These are phyloP conservation scores for Plantago ovata DNA, from an alignment of 257 asterid species.

Conservation along the genomic window DNA sequence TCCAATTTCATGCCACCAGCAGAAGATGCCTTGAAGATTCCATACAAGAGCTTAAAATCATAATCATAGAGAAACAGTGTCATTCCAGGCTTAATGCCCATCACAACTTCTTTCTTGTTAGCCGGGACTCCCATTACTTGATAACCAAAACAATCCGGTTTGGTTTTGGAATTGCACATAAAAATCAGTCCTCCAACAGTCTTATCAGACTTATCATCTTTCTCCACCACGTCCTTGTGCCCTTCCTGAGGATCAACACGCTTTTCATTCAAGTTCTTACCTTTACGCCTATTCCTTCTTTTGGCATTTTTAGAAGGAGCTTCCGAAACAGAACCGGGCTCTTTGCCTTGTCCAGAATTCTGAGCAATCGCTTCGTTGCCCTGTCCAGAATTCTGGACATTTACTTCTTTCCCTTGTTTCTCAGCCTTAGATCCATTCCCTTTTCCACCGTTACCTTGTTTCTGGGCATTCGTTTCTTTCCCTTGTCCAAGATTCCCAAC, in stretches of 20 bases:
- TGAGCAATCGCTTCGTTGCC: conserved; percentile 12
- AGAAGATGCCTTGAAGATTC: conserved; percentile 79
- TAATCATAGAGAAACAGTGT: conserved; percentile 82
- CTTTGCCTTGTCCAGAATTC: conserved; percentile 32
- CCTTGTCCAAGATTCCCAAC: conserved; percentile 26
- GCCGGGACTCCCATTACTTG: conserved; percentile 74
- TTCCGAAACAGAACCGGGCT: conserved; percentile 26
- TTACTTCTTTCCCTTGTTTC: conserved; percentile 18
- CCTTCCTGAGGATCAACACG: conserved; percentile 18
- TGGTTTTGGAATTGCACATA: conserved; percentile 89
- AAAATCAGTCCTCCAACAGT: conserved; percentile 76
- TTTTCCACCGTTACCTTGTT: no score
- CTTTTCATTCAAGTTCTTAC: conserved; percentile 18
- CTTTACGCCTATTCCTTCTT: conserved; percentile 30
- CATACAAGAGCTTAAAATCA: conserved; percentile 86
- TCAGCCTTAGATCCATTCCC: conserved; percentile 7
- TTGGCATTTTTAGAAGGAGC: conserved; percentile 20
- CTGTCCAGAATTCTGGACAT: neutral
- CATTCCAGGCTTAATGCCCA: conserved; percentile 72
- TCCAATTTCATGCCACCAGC: conserved; percentile 88
- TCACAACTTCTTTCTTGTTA: conserved; percentile 56
- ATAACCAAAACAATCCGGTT: conserved; percentile 84
- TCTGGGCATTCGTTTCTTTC: conserved; percentile 25
- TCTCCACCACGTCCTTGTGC: conserved; percentile 24
- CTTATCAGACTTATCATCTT: conserved; percentile 30